Base-by-base conservation (phyloP, 2,329 filamentous ascomycete genomes). In the Neopestalotiopsis clavispora region DNA sequence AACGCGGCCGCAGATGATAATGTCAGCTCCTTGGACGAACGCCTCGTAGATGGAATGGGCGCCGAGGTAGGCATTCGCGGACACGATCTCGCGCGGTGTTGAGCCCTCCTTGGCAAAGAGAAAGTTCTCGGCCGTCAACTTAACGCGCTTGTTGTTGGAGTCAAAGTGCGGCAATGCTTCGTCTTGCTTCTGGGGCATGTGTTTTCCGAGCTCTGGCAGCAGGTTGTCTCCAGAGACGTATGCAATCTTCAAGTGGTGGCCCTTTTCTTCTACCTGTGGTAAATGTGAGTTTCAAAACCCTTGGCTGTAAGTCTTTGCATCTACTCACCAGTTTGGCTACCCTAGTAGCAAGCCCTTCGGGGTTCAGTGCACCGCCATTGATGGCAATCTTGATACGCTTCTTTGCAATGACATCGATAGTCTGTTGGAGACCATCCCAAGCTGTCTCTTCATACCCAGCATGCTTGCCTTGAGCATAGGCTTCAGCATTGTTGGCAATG, bases 361-460 rank as follows among this genome's bases (percentile, higher is more conserved):
- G 86, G 69, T 88, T 84, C n/a, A 84, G 79, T 4, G 84, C 84
- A 2, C 86, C 86, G 3, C 86, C 85, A 73, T 88, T 87, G 64
- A 86, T 78, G 56, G 85, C 78, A 10, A 87, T 79, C 68, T 84
- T 84, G 75, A 87, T 86, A 0, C 78, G 71, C 69, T 84, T 81
- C 65, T 82, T 75, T 2, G 60, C 59, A 20, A 68, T 64, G 17
- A 58, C 34, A 23, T 64, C 49, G 12, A 60, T 42, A 0, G 67
- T 69, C 42, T 75, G 67, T 70, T 72, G 71, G 3, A 77, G 59
- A 56, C 75, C 73, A 13, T 72, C 69, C 4, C 74, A 70, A 17
- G 75, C 73, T 38, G 72, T 69, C 2, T 73, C 70, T 42, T 76
- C 74, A 61, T 76, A 75, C 4, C 75, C 74, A 7, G 14, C 73